These are phyloP conservation scores for Caryopteris hybrid DNA, from an alignment of 305 asterid genomes.

Conservation along the genomic window DNA sequence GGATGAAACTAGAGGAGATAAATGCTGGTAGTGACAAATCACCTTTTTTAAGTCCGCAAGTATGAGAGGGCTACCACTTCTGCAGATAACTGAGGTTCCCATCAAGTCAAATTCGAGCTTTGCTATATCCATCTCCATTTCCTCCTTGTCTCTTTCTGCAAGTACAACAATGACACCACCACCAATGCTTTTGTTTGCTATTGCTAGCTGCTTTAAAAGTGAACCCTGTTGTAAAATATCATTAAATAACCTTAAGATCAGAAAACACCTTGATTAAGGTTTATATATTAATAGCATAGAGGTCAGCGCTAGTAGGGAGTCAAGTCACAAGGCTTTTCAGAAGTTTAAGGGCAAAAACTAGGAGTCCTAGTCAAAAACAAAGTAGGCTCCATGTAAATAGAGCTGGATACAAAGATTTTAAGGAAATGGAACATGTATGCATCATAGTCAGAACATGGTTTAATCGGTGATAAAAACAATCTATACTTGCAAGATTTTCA, in stretches of 20 bases:
- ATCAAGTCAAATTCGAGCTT: constrained; percentile 89
- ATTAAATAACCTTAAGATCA: background rate
- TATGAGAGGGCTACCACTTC: constrained; percentile 98
- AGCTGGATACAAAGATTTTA: constrained; percentile 1
- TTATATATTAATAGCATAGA: background rate
- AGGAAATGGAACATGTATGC: constrained; percentile 9
- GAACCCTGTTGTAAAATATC: constrained; percentile 65
- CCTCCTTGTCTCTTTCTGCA: constrained; percentile 98
- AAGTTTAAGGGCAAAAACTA: constrained; percentile 9
- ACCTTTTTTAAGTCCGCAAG: constrained; percentile 97
- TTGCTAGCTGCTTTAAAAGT: constrained; percentile 91
- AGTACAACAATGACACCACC: constrained; percentile 95
- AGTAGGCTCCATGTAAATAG: background rate
- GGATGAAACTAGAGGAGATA: constrained; percentile 3
- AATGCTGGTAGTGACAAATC: background rate
- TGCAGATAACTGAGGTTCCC: constrained; percentile 95
- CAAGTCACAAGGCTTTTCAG: background rate
- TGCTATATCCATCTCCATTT: constrained; percentile 93
- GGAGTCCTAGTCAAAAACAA: background rate
- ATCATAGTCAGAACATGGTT: background rate
- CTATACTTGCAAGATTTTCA: constrained; percentile 9
- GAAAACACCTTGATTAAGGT: background rate
- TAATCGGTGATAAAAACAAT: background rate
- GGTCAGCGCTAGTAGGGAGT: background rate
- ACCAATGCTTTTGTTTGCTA: constrained; percentile 95